Evolutionary conservation across 345 rosid genomes (phyloP).

Genomic region (Salix koriyanagi): DNA sequence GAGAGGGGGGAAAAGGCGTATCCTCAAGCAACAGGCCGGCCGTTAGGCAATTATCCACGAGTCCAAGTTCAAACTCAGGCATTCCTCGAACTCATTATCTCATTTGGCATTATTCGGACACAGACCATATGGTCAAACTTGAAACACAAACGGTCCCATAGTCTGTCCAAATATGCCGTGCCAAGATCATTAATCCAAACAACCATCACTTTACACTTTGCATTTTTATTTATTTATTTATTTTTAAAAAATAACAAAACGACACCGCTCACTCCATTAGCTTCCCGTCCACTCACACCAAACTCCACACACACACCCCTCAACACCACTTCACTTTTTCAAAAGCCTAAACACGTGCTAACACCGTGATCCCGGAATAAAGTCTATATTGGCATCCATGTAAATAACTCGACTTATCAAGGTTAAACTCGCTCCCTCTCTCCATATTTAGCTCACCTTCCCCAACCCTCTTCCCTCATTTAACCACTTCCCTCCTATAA

Average conservation of each 20-base stretch:
- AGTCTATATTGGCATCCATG: constrained; percentile 31
- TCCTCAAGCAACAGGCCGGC: background rate
- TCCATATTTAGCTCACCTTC: constrained; percentile 22
- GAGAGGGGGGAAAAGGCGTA: too few relatives aligned
- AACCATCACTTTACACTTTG: background rate
- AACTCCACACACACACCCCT: background rate
- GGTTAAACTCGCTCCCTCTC: constrained; percentile 21
- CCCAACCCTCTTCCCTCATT: constrained; percentile 19
- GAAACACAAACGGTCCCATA: background rate
- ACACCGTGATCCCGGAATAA: constrained; percentile 45
- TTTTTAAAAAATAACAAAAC: background rate
- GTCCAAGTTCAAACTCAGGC: background rate
- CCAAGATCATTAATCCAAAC: background rate
- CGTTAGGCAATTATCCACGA: background rate
- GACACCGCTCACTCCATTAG: background rate
- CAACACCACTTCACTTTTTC: constrained; percentile 14
- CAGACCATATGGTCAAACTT: background rate
- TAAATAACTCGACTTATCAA: constrained; percentile 2
- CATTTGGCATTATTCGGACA: background rate
- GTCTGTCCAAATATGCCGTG: constrained; percentile 4
- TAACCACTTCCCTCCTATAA: constrained; percentile 15
- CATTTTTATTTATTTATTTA: too few relatives aligned
- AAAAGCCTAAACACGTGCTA: constrained; percentile 61
- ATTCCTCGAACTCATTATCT: background rate
- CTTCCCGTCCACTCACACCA: background rate